phyloP scores from a whole-genome alignment of 306 rosid species.

The Albizia julibrissin region DNA sequence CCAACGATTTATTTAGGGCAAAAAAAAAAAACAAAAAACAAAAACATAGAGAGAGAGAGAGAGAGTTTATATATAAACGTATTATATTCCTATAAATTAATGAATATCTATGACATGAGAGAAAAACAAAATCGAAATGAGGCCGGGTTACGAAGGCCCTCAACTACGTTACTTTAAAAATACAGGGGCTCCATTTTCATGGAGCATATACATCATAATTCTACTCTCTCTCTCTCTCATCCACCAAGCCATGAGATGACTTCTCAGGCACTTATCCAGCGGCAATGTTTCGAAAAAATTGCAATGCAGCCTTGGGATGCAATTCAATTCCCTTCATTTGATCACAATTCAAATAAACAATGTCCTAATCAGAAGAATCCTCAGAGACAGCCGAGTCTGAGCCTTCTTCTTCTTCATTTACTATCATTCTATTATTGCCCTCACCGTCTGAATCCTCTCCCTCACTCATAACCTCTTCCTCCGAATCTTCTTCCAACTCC shows the following conservation, averaged over 20 bases:
- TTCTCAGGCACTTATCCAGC: slow-evolving; percentile 38
- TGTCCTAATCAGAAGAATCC: slow-evolving; percentile 75
- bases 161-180: slow-evolving; percentile 33
- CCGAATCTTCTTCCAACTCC: slow-evolving; percentile 57
- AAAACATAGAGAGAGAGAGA: not conserved
- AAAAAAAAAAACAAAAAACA: accelerated
- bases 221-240: slow-evolving; percentile 12
- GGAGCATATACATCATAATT: slow-evolving; percentile 45
- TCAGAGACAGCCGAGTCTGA: slow-evolving; percentile 72
- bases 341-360: slow-evolving; percentile 13
- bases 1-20: not conserved
- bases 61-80: not conserved
- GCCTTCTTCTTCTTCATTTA: slow-evolving; percentile 65
- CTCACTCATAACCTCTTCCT: slow-evolving; percentile 65
- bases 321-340: slow-evolving; percentile 35
- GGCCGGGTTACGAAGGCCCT: slow-evolving; percentile 39
- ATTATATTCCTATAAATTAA: slow-evolving; percentile 38
- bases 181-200: slow-evolving; percentile 50
- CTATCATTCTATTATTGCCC: slow-evolving; percentile 39
- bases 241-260: slow-evolving; percentile 27
- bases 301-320: slow-evolving; percentile 44
- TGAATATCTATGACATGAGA: slow-evolving; percentile 37
- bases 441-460: slow-evolving; percentile 77
- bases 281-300: slow-evolving; percentile 54
- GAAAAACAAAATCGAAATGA: slow-evolving; percentile 20